Evolutionary conservation across 176 grass and related monocot genomes (phyloP).

Genomic region (Pontederia paniculata): DNA sequence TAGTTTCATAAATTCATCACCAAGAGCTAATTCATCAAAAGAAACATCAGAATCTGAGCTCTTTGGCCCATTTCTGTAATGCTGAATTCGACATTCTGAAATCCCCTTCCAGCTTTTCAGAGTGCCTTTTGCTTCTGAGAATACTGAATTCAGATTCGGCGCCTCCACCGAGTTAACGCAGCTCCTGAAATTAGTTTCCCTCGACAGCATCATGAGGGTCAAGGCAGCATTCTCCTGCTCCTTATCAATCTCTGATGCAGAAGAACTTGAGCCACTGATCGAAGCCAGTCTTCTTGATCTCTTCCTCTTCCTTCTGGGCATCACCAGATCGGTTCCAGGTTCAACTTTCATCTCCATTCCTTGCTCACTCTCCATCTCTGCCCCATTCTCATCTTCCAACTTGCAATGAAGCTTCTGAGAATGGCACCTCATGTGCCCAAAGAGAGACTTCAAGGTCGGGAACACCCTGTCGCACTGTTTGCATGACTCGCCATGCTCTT

Average conservation of each 20-base stretch:
- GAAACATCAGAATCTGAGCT: too few relatives aligned
- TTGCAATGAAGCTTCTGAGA: not conserved
- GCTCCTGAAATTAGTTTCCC: not conserved
- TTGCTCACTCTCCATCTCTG: not conserved
- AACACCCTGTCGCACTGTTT: not conserved
- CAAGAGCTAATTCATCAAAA: too few relatives aligned
- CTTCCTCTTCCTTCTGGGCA: not conserved
- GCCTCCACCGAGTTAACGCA: not conserved
- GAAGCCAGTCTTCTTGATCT: slow-evolving; percentile 9
- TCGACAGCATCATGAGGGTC: slow-evolving; percentile 8
- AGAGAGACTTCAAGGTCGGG: not conserved
- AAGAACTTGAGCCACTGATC: not conserved
- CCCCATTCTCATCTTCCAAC: not conserved
- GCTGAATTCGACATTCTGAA: too few relatives aligned
- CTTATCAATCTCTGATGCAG: not conserved
- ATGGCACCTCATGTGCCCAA: slow-evolving; percentile 7
- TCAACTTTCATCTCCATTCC: not conserved
- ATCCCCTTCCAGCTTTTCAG: not conserved
- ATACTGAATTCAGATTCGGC: not conserved
- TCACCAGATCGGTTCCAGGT: not conserved
- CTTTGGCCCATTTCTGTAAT: too few relatives aligned
- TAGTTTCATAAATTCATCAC: too few relatives aligned
- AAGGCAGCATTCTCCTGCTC: slow-evolving; percentile 6
- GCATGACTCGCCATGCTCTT: not conserved
- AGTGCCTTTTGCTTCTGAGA: not conserved